A percentile compares a stretch with the other conserved stretches of the same genome.
phyloP scores from a whole-genome alignment of 2,329 filamentous ascomycete species.

The Apiospora hydei region DNA sequence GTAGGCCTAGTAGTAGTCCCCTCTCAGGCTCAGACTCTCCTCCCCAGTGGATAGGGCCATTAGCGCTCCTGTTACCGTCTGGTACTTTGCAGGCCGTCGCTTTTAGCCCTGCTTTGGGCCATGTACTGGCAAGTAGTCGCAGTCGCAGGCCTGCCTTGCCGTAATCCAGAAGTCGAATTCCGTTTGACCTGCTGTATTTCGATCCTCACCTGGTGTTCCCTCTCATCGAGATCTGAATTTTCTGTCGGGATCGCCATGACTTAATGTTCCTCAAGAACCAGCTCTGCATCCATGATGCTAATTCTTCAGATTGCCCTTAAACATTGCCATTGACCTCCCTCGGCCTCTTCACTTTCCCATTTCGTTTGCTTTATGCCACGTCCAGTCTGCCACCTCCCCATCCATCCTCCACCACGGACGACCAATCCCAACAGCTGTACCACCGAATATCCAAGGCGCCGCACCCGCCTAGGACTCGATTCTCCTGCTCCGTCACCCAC shows the following conservation, averaged over 20 bases:
- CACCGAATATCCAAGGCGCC: not conserved
- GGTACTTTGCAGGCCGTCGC: not conserved
- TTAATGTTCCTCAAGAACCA: conserved; percentile 21
- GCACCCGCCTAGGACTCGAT: not conserved
- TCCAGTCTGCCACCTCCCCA: conserved; percentile 11
- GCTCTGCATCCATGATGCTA: conserved; percentile 27
- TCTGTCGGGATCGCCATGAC: conserved; percentile 24
- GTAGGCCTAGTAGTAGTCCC: not conserved
- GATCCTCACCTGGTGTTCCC: conserved; percentile 21
- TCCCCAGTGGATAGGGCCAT: conserved; percentile 5
- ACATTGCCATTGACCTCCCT: conserved; percentile 43
- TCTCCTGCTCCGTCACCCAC: not conserved
- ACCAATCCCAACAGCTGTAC: conserved; percentile 18
- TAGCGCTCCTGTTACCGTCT: not conserved
- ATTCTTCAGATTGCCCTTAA: conserved; percentile 39
- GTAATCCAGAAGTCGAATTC: conserved; percentile 9
- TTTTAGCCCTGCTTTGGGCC: not conserved
- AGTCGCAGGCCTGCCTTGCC: conserved; percentile 17
- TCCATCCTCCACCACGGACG: conserved; percentile 14
- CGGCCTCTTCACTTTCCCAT: conserved; percentile 37
- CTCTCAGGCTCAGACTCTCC: not conserved
- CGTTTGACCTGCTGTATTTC: conserved; percentile 21
- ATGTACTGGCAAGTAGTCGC: conserved; percentile 16
- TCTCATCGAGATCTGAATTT: conserved; percentile 29
- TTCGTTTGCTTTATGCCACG: conserved; percentile 35